Evolutionary conservation across 2,329 filamentous ascomycete species (phyloP).

Genomic region (Rhynchosporium graminicola): DNA sequence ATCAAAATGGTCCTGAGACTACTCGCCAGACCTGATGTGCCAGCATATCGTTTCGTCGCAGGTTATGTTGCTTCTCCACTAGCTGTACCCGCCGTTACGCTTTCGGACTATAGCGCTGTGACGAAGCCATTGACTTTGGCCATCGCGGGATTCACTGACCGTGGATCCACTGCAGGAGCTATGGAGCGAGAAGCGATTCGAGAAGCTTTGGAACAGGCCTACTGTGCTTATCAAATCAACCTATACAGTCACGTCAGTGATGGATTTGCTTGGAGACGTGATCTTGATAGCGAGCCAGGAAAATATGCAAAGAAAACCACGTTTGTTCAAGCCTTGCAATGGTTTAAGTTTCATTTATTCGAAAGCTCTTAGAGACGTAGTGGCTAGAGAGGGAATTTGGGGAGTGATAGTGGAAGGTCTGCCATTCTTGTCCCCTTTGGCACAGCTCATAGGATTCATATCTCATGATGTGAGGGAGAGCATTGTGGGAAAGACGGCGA

Average conservation of each 20-base stretch:
- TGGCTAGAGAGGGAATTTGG: neutral
- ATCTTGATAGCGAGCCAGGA: conserved; percentile 55
- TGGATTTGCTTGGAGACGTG: conserved; percentile 68
- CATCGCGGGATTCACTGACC: conserved; percentile 9
- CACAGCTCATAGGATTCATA: too few species aligned
- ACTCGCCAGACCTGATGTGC: neutral
- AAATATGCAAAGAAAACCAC: conserved; percentile 77
- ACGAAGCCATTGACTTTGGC: conserved; percentile 17
- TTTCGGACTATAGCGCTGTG: neutral
- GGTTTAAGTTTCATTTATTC: conserved; percentile 53
- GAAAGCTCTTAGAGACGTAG: conserved; percentile 52
- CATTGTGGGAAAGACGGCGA: too few species aligned
- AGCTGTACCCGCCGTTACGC: neutral
- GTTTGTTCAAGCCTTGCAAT: conserved; percentile 71
- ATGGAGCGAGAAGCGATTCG: neutral
- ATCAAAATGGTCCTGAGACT: neutral
- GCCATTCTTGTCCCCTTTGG: too few species aligned
- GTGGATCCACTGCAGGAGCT: neutral
- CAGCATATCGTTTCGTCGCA: neutral
- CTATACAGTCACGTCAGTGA: conserved; percentile 70
- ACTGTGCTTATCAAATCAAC: conserved; percentile 60
- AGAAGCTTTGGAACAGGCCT: neutral
- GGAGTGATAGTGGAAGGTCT: too few species aligned
- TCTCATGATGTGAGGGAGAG: too few species aligned
- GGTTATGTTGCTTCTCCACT: conserved; percentile 16